Conservation (phyloP, 257 asterid species). For the Mentha longifolia region DNA sequence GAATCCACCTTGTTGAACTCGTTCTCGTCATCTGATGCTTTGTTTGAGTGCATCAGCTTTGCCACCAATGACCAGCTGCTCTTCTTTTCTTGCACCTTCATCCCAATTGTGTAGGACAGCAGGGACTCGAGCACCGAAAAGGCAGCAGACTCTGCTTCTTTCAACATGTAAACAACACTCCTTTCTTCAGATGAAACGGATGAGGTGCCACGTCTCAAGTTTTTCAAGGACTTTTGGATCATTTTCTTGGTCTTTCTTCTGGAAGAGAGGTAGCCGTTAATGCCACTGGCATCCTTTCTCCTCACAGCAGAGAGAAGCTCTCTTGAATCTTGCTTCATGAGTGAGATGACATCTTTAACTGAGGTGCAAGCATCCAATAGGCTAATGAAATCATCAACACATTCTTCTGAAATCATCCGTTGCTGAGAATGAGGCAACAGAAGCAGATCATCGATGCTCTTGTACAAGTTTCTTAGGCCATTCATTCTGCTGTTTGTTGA, state of each 20-base stretch:
- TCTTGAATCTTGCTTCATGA: conserved; percentile 30
- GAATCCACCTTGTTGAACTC: conserved; percentile 35
- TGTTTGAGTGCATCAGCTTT: conserved; percentile 36
- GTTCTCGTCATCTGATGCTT: conserved; percentile 19
- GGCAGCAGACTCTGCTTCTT: conserved; percentile 39
- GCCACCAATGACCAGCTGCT: conserved; percentile 36
- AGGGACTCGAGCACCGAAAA: conserved; percentile 33
- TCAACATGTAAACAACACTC: conserved; percentile 26
- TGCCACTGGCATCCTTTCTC: conserved; percentile 28
- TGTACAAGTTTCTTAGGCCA: conserved; percentile 34
- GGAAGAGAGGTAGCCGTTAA: conserved; percentile 9
- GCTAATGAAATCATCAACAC: conserved; percentile 35
- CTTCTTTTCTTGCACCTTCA: conserved; percentile 16
- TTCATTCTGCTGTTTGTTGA: conserved; percentile 29
- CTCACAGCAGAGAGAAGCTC: conserved; percentile 32
- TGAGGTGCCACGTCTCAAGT: background rate
- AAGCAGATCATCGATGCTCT: conserved; percentile 37
- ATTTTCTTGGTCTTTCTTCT: background rate
- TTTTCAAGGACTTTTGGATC: conserved; percentile 1
- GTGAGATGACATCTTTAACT: conserved; percentile 30
- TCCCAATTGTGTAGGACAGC: conserved; percentile 31
- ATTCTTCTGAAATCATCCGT: conserved; percentile 36
- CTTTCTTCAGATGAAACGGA: background rate
- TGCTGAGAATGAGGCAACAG: conserved; percentile 28
- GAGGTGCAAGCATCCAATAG: conserved; percentile 42